These are phyloP conservation scores for Fusarium sp. DNA, from an alignment of 2,329 filamentous ascomycete genomes.

Conservation along the genomic window DNA sequence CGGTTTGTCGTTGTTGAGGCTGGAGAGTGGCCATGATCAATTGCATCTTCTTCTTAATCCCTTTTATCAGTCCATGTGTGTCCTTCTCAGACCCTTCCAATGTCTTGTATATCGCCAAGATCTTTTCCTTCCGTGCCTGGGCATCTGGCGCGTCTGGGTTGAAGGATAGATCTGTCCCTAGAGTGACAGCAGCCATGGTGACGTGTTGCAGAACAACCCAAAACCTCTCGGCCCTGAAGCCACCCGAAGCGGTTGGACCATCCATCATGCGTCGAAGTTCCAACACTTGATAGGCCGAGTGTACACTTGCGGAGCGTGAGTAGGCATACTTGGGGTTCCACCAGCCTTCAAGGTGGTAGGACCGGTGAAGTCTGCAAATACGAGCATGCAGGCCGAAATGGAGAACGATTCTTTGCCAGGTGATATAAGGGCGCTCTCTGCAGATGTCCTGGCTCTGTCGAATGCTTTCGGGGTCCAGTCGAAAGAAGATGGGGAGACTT, in stretches of 20 bases:
- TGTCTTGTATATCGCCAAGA: background rate
- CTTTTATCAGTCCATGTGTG: background rate
- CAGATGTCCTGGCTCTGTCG: background rate
- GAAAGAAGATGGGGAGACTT: background rate
- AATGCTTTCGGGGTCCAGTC: background rate
- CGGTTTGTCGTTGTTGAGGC: background rate
- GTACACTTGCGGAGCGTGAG: background rate
- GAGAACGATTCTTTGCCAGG: background rate
- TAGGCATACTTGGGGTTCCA: background rate
- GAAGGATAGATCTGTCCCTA: background rate
- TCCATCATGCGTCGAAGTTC: slow-evolving; percentile 1
- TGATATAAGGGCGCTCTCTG: background rate
- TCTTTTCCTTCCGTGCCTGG: background rate
- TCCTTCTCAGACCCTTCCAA: background rate
- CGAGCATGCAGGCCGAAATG: background rate
- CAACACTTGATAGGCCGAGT: background rate
- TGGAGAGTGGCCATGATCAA: background rate
- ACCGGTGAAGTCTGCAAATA: background rate
- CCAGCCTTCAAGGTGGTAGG: background rate
- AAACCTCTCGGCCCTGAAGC: background rate
- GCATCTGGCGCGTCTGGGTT: background rate
- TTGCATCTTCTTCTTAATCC: background rate
- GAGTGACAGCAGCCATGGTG: background rate
- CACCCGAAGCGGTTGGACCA: background rate
- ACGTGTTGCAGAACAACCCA: background rate